These are phyloP conservation scores for Wickerhamiella bombiphila DNA, from an alignment of 805 yeast species.

Conservation along the genomic window DNA sequence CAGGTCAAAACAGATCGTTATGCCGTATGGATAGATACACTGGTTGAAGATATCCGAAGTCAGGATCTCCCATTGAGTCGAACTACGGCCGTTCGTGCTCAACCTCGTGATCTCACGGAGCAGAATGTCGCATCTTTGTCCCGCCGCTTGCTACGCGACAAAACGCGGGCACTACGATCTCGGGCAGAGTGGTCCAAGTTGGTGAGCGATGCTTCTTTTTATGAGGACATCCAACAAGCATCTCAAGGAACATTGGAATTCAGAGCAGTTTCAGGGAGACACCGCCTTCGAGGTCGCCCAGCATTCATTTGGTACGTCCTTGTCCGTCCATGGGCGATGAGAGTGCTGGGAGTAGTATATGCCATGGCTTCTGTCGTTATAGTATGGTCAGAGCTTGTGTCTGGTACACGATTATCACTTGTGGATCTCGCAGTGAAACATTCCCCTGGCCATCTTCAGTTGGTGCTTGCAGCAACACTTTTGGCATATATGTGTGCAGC, in stretches of 20 bases:
- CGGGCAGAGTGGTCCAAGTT: slow-evolving; percentile 42
- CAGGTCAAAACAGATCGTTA: slow-evolving; percentile 34
- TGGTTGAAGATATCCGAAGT: slow-evolving; percentile 29
- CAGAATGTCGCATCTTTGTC: slow-evolving; percentile 38
- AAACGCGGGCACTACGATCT: slow-evolving; percentile 38
- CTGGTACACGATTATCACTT: slow-evolving; percentile 50
- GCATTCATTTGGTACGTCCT: slow-evolving; percentile 31
- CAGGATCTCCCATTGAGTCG: slow-evolving; percentile 14
- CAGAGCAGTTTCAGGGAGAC: no score
- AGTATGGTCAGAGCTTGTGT: slow-evolving; percentile 61
- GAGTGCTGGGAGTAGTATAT: slow-evolving; percentile 31
- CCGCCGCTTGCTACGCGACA: slow-evolving; percentile 36
- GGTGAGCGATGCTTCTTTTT: slow-evolving; percentile 33
- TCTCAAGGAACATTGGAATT: slow-evolving; percentile 15
- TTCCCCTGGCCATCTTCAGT: slow-evolving; percentile 28
- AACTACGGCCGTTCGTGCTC: slow-evolving; percentile 11
- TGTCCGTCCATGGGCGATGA: slow-evolving; percentile 33
- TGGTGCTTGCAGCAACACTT: slow-evolving; percentile 29
- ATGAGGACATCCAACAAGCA: slow-evolving; percentile 46
- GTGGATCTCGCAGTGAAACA: slow-evolving; percentile 35
- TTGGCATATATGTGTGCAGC: slow-evolving; percentile 55
- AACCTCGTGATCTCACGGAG: slow-evolving; percentile 22
- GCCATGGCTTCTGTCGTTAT: slow-evolving; percentile 36
- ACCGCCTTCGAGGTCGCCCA: background rate
- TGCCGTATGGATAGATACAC: slow-evolving; percentile 50